phyloP scores from a whole-genome alignment of 331 rosid genomes.

The Quercus tomentella region DNA sequence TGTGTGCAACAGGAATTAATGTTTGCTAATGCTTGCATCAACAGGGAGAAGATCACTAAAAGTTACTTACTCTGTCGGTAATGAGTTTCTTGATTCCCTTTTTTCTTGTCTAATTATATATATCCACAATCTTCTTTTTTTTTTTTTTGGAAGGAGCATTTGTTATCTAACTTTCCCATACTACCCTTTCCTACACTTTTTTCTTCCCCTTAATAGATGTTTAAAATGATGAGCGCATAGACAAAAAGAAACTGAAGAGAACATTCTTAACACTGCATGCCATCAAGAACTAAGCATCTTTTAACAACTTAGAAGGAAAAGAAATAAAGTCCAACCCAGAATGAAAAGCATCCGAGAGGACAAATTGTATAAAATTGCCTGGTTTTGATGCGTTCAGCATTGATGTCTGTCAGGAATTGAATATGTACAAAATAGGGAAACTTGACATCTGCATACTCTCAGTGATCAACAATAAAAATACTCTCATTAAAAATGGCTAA shows the following conservation, averaged over 20 bases:
- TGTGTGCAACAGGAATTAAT: too few relatives aligned
- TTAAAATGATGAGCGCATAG: too few relatives aligned
- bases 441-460: background rate
- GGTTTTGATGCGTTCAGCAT: background rate
- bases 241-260: background rate
- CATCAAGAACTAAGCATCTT: background rate
- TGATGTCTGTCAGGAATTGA: background rate
- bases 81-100: background rate
- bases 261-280: background rate
- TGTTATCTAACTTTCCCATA: background rate
- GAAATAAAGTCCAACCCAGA: background rate
- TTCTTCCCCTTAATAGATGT: background rate
- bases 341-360: background rate
- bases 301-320: background rate
- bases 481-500: background rate
- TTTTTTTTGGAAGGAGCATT: background rate
- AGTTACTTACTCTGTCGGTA: background rate
- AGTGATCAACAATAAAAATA: background rate
- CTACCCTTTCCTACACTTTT: background rate
- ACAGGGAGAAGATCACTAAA: background rate
- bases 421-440: background rate
- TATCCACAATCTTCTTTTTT: background rate
- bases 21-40: background rate
- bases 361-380: background rate
- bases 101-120: background rate